Evolutionary conservation across 169 alveolate genomes (phyloP), one percentile per base, ranked within the genome.

Genomic region (Toxoplasma gondii): DNA sequence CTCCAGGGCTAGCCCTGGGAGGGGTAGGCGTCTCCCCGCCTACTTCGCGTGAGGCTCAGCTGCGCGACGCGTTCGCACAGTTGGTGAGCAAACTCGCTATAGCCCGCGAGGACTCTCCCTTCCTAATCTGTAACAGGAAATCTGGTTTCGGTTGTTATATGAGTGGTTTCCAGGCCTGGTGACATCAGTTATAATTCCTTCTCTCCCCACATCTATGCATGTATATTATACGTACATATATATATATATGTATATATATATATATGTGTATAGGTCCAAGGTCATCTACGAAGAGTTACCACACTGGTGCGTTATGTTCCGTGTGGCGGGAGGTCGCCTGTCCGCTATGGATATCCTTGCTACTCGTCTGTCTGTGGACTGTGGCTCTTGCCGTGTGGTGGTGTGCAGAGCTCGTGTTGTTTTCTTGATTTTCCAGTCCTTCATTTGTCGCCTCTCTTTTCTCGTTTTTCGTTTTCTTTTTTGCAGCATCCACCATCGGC

Each of bases 161-260:
- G 78, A 64, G 27, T 64, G 17, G 27, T 64, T 27, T 64, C 78
- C 17, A 64, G 78, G 78, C n/a, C 17, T 64, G 27, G n/a, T 64
- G 78, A 64, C 78, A 64, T 64, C n/a, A 27, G 38, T 78, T n/a
- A n/a, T n/a, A 24, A 22, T 34, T 38, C 36, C 24, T 19, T 80
- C 44, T 80, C 34, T 80, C 88, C 49, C 5, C 22, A 45, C 27
- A 2, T 80, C 88, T 80, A 22, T 31, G 45, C 36, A 22, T 31
- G 36, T 31, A 41, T 31, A 22, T 80, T n/a, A n/a, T n/a, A n/a
- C n/a, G n/a, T n/a, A n/a, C n/a, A 31, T 31, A 34, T 34, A 41
- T 34, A 80, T 41, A 80, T 80, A 80, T 80, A 80, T 80, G 34
- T 80, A 80, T 80, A 80, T 80, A 38, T 80, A 80, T 80, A 80